phyloP scores from a whole-genome alignment of 129 eudicot species.

The Arctium lappa region DNA sequence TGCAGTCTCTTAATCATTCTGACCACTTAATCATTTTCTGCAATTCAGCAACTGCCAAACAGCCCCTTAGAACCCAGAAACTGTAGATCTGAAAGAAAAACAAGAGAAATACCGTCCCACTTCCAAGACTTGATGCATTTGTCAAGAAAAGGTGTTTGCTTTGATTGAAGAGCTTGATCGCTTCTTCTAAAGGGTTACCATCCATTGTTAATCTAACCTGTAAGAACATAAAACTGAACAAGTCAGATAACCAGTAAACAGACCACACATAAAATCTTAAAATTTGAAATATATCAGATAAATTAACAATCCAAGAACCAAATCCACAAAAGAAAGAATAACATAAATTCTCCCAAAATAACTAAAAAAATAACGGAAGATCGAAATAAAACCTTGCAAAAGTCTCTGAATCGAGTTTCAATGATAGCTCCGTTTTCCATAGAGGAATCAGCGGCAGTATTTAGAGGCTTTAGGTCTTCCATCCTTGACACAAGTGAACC shows the following conservation, averaged over 20 bases:
- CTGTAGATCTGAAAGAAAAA: neutral
- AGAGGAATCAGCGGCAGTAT: slow-evolving; percentile 14
- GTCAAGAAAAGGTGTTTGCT: slow-evolving; percentile 65
- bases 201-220: slow-evolving; percentile 61
- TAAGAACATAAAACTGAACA: neutral
- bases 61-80: neutral
- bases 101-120: slow-evolving; percentile 47
- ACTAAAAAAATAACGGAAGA: neutral
- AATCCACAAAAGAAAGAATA: neutral
- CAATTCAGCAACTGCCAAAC: neutral
- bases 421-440: slow-evolving; percentile 30
- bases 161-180: slow-evolving; percentile 52
- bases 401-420: slow-evolving; percentile 63
- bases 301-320: neutral
- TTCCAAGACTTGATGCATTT: slow-evolving; percentile 54
- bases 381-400: slow-evolving; percentile 68
- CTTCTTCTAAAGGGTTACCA: slow-evolving; percentile 42
- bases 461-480: slow-evolving; percentile 45
- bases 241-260: slow-evolving; percentile 1
- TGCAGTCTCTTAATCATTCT: too few species aligned
- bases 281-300: neutral
- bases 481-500: slow-evolving; percentile 18
- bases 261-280: neutral
- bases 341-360: neutral
- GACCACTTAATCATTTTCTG: too few species aligned